phyloP scores from a whole-genome alignment of 192 early-diverging fungal genomes.

The Rhizophagus prolifer region DNA sequence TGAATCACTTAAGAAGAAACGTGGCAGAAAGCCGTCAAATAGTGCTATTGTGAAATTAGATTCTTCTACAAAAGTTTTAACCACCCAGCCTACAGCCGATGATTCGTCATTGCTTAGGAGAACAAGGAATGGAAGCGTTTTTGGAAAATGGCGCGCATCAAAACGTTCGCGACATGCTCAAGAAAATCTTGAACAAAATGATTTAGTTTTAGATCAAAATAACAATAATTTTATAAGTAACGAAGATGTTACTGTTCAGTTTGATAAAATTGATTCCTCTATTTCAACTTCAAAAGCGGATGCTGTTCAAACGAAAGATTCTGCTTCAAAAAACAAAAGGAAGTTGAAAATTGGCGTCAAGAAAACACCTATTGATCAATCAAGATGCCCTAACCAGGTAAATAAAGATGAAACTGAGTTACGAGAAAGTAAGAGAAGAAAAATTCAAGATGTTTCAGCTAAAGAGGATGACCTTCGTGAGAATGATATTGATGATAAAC shows the following conservation, averaged over 20 bases:
- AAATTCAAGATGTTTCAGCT: background rate
- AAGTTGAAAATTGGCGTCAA: background rate
- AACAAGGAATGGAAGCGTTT: background rate
- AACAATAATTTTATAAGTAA: background rate
- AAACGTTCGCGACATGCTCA: background rate
- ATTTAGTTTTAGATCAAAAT: background rate
- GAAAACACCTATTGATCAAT: background rate
- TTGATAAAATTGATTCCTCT: background rate
- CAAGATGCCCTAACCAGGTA: background rate
- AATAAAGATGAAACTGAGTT: background rate
- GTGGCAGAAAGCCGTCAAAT: background rate
- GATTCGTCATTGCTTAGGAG: background rate
- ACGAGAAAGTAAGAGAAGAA: background rate
- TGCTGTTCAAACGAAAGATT: background rate
- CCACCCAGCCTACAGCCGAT: background rate
- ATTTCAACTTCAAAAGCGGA: background rate
- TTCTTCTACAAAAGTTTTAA: background rate
- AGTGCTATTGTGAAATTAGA: background rate
- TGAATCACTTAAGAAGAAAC: background rate
- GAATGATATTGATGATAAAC: background rate
- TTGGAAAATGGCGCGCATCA: background rate
- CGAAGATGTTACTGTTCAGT: background rate
- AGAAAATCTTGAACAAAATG: background rate
- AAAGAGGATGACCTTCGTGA: background rate
- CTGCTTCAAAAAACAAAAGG: background rate